Evolutionary conservation across 345 rosid genomes (phyloP).

Genomic region (Aquilaria sinensis): DNA sequence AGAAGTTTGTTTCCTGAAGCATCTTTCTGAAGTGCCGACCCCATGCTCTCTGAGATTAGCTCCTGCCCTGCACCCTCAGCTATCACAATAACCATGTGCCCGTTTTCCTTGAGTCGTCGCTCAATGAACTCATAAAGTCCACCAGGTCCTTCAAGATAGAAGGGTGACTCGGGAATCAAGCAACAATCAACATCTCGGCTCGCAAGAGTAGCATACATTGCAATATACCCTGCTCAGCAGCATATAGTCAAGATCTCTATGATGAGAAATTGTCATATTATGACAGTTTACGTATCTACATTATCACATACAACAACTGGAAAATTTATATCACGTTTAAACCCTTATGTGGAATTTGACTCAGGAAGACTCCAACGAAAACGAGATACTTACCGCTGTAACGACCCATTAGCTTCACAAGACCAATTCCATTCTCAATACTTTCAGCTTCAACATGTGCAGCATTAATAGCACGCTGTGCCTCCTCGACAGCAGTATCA

Average conservation of each 20-base stretch:
- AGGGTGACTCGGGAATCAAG: conserved; percentile 61
- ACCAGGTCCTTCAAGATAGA: conserved; percentile 54
- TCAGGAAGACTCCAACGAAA: not conserved
- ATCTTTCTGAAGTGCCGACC: conserved; percentile 24
- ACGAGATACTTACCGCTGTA: conserved; percentile 38
- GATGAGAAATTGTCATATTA: no score
- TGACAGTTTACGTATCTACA: no score
- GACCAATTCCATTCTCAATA: conserved; percentile 51
- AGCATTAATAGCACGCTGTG: conserved; percentile 61
- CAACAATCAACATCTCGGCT: conserved; percentile 67
- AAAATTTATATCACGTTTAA: not conserved
- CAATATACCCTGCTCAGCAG: conserved; percentile 46
- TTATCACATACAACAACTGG: no score
- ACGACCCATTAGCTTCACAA: conserved; percentile 66
- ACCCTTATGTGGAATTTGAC: no score
- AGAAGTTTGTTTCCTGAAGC: conserved; percentile 60
- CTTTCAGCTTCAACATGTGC: conserved; percentile 63
- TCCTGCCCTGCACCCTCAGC: conserved; percentile 78
- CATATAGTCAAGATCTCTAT: no score
- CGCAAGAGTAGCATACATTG: conserved; percentile 59
- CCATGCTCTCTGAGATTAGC: conserved; percentile 28
- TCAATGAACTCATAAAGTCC: conserved; percentile 49
- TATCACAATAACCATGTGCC: conserved; percentile 55
- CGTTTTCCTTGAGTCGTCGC: conserved; percentile 41
- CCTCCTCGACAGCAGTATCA: conserved; percentile 65